Evolutionary conservation across 2,329 filamentous ascomycete genomes (phyloP), one percentile per base, ranked within the genome.

Genomic region (Bipolaris sorokiniana): DNA sequence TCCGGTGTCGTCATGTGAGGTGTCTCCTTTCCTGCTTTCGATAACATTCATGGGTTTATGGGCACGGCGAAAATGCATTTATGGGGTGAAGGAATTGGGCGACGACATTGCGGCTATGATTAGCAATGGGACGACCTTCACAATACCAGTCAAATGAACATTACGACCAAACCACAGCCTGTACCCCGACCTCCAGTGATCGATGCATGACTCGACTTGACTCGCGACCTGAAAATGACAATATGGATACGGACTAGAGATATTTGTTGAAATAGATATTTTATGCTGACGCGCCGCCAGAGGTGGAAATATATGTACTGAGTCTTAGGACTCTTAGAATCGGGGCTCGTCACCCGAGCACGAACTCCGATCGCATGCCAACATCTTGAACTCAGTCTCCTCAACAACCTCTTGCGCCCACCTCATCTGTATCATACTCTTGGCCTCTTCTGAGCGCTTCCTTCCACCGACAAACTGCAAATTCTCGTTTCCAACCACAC

Each of bases 1-100:
- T 97, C 94, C 64, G 95, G 95, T 89, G 95, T 99, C 79, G 95
- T 99, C 81, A 99, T 99, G 95, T 99, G 91, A 96, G 67, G 68
- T 70, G 65, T 76, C 66, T 73, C 65, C 72, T 76, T 75, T 75
- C 67, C 68, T 67, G 68, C 71, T 75, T 62, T 62, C 67, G 74
- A 72, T 72, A 70, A 73, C 67, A 70, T 73, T 75, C 66, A 73
- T 71, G 72, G 73, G 70, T 74, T 65, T 66, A 71, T 64, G 67
- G 73, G 67, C 69, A 74, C 70, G 72, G 72, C 73, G 72, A 76
- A 70, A 76, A 74, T 75, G 72, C 72, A 76, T 76, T 73, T 68
- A 72, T 68, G 67, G 72, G 71, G 68, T 68, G 69, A 70, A 68
- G 69, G 69, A 65, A 66, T 64, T 61, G 63, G 68, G 69, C 61